Evolutionary conservation across 2,329 filamentous ascomycete genomes (phyloP).

Genomic region (Zopfia rhizophila): DNA sequence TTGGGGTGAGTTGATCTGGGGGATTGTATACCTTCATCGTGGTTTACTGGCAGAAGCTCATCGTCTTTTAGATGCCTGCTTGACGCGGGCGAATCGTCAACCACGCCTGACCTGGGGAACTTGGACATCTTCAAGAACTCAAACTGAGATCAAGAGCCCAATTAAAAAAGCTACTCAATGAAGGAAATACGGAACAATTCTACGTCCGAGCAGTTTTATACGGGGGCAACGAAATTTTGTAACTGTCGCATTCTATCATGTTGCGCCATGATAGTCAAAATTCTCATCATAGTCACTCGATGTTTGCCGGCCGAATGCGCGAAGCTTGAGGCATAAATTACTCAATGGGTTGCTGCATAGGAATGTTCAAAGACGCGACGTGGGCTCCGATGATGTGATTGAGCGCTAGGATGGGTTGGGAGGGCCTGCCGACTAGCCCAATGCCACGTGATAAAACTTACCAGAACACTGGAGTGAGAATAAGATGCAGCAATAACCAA

Average conservation of each 20-base stretch:
- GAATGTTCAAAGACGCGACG: too few species aligned
- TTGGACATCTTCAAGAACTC: not conserved
- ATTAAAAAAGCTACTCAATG: conserved; percentile 29
- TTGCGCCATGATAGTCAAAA: not conserved
- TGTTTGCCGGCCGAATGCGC: not conserved
- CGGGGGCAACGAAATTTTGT: conserved; percentile 17
- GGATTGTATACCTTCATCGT: conserved; percentile 1
- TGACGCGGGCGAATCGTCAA: not conserved
- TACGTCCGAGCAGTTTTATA: too few species aligned
- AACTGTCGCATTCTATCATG: not conserved
- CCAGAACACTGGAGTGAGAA: too few species aligned
- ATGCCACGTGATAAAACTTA: too few species aligned
- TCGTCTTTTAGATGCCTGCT: not conserved
- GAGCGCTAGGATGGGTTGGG: too few species aligned
- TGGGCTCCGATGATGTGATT: too few species aligned
- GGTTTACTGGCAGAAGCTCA: not conserved
- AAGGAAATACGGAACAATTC: too few species aligned
- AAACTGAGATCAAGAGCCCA: conserved; percentile 34
- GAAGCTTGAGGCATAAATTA: conserved; percentile 3
- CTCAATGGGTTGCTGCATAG: conserved; percentile 4
- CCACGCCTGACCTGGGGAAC: not conserved
- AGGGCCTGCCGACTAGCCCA: too few species aligned
- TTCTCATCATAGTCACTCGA: not conserved
- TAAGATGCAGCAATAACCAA: too few species aligned
- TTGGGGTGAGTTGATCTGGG: too few species aligned